These are phyloP conservation scores for Claviceps sp. DNA, from an alignment of 2,329 filamentous ascomycete species.

Conservation along the genomic window DNA sequence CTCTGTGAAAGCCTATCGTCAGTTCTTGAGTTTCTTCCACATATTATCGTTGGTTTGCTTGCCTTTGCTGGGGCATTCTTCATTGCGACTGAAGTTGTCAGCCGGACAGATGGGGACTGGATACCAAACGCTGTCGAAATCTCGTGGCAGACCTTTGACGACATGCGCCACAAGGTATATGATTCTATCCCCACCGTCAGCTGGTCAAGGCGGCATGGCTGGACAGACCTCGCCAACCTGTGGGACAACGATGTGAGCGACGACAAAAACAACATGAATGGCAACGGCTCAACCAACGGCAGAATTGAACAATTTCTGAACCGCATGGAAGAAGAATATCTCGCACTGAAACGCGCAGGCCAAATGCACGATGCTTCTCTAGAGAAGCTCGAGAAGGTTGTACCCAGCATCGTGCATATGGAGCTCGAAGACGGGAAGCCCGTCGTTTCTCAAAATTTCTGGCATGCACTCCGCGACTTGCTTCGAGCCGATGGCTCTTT, in stretches of 20 bases:
- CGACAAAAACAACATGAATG: conserved; percentile 2
- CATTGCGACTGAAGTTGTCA: conserved; percentile 3
- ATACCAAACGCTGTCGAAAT: not conserved
- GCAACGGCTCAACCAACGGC: conserved; percentile 7
- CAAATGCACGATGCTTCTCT: conserved; percentile 25
- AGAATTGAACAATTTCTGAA: conserved; percentile 13
- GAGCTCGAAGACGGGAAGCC: conserved; percentile 36
- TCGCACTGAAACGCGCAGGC: conserved; percentile 15
- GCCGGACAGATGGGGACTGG: conserved; percentile 5
- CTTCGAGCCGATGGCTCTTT: conserved; percentile 36
- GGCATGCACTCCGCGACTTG: conserved; percentile 47
- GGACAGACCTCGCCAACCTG: conserved; percentile 9
- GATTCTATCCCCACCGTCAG: conserved; percentile 14
- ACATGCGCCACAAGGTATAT: conserved; percentile 9
- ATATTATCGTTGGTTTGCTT: conserved; percentile 3
- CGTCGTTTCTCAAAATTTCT: conserved; percentile 48
- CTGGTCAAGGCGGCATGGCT: conserved; percentile 13
- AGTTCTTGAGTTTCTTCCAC: conserved; percentile 4
- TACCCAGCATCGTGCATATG: conserved; percentile 47
- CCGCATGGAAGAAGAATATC: conserved; percentile 18
- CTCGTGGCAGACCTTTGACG: conserved; percentile 4
- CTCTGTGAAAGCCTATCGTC: conserved; percentile 7
- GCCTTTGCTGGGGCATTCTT: conserved; percentile 5
- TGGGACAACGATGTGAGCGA: conserved; percentile 9
- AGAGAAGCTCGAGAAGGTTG: conserved; percentile 29